A percentile compares a stretch with the other conserved stretches of the same genome.
phyloP scores from a whole-genome alignment of 1,284 basidiomycete genomes.

The Melampsora abietis-canadensis region DNA sequence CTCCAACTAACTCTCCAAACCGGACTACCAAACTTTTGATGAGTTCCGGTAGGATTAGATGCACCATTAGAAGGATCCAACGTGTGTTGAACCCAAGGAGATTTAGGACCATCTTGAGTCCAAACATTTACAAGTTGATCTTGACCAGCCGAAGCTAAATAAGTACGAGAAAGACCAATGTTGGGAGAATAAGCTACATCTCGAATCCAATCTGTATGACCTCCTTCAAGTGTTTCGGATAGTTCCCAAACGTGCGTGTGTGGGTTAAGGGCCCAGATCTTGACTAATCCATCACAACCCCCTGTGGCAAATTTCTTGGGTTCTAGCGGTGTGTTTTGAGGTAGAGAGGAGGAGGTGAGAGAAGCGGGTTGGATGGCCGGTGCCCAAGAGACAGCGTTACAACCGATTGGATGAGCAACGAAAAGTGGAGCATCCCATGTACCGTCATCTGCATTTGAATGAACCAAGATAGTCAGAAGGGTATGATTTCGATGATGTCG shows the following conservation, averaged over 20 bases:
- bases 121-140: conserved; percentile 55
- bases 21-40: conserved; percentile 77
- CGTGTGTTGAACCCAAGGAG: conserved; percentile 67
- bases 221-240: conserved; percentile 76
- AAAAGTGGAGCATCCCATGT: conserved; percentile 95
- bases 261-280: conserved; percentile 79
- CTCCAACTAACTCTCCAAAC: conserved; percentile 98
- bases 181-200: conserved; percentile 98
- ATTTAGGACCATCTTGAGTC: conserved; percentile 57
- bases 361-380: conserved; percentile 83
- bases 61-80: conserved; percentile 52
- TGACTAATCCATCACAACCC: conserved; percentile 92
- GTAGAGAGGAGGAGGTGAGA: conserved; percentile 54
- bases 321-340: conserved; percentile 41
- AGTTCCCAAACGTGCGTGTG: conserved; percentile 69
- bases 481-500: background rate
- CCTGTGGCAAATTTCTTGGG: conserved; percentile 80
- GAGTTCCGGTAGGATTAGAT: background rate
- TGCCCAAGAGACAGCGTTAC: conserved; percentile 96
- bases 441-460: conserved; percentile 71
- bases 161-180: conserved; percentile 86
- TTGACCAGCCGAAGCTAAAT: conserved; percentile 92
- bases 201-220: conserved; percentile 94
- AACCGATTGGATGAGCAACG: conserved; percentile 90
- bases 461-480: background rate